Evolutionary conservation across 2,329 filamentous ascomycete species (phyloP).

Genomic region (Truncatella angustata): DNA sequence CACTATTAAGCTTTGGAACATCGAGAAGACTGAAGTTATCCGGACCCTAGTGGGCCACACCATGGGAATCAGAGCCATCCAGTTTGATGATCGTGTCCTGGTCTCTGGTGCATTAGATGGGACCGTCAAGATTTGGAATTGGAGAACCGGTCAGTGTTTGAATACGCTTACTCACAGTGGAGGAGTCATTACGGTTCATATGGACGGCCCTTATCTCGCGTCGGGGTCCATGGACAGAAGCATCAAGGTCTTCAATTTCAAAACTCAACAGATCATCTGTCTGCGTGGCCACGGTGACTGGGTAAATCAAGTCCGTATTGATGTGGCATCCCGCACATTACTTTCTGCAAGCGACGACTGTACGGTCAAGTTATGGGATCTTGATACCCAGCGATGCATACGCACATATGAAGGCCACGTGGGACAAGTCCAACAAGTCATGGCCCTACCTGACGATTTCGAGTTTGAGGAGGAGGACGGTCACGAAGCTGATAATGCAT

Average conservation of each 20-base stretch:
- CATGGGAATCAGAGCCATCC: slow-evolving; percentile 79
- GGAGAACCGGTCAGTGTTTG: slow-evolving; percentile 84
- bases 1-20: slow-evolving; percentile 95
- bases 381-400: slow-evolving; percentile 80
- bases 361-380: slow-evolving; percentile 87
- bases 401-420: slow-evolving; percentile 82
- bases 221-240: slow-evolving; percentile 88
- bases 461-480: slow-evolving; percentile 73
- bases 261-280: slow-evolving; percentile 75
- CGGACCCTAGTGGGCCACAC: slow-evolving; percentile 83
- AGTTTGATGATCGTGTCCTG: slow-evolving; percentile 89
- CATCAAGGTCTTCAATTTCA: slow-evolving; percentile 90
- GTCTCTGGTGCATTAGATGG: slow-evolving; percentile 87
- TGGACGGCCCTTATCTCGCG: slow-evolving; percentile 78
- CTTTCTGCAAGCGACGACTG: slow-evolving; percentile 94
- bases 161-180: slow-evolving; percentile 77
- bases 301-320: slow-evolving; percentile 94
- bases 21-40: slow-evolving; percentile 81
- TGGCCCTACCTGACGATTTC: slow-evolving; percentile 81
- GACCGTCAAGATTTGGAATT: slow-evolving; percentile 94
- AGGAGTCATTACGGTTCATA: slow-evolving; percentile 85
- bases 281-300: slow-evolving; percentile 87
- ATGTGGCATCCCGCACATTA: slow-evolving; percentile 77
- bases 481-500: slow-evolving; percentile 54
- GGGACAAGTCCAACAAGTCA: slow-evolving; percentile 89